Evolutionary conservation across 2,329 filamentous ascomycete genomes (phyloP).

Genomic region (Fusarium sp.): DNA sequence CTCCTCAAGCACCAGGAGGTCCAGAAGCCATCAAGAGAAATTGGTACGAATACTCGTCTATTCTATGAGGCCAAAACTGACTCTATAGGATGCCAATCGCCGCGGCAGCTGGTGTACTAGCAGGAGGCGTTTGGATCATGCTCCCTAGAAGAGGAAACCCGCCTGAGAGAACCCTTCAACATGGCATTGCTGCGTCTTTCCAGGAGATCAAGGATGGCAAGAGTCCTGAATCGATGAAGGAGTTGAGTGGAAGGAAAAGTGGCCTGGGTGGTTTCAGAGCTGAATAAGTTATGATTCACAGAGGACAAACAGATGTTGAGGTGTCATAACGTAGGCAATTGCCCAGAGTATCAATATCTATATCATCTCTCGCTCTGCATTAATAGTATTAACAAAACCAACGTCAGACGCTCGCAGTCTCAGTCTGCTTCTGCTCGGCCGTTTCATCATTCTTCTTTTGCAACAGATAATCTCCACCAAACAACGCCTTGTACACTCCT

Average conservation of each 20-base stretch:
- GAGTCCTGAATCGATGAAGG: slow-evolving; percentile 41
- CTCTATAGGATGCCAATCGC: slow-evolving; percentile 45
- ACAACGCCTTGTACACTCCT: slow-evolving; percentile 58
- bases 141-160: slow-evolving; percentile 31
- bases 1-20: slow-evolving; percentile 44
- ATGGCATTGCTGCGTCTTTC: slow-evolving; percentile 32
- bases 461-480: slow-evolving; percentile 60
- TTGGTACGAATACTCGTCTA: slow-evolving; percentile 40
- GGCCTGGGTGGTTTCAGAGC: slow-evolving; percentile 47
- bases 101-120: slow-evolving; percentile 42
- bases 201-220: slow-evolving; percentile 31
- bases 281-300: slow-evolving; percentile 35
- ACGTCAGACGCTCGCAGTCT: background rate
- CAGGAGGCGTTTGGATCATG: slow-evolving; percentile 46
- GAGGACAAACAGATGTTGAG: background rate
- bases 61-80: background rate
- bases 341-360: slow-evolving; percentile 36
- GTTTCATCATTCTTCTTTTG: slow-evolving; percentile 45
- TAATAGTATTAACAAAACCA: slow-evolving; percentile 5
- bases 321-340: slow-evolving; percentile 11
- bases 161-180: slow-evolving; percentile 18
- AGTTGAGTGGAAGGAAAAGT: slow-evolving; percentile 49
- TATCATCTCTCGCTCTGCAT: slow-evolving; percentile 4
- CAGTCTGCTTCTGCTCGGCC: slow-evolving; percentile 8
- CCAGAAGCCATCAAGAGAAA: slow-evolving; percentile 48